Evolutionary conservation across 2,329 filamentous ascomycete genomes (phyloP).

Genomic region (Aureobasidium namibiae): DNA sequence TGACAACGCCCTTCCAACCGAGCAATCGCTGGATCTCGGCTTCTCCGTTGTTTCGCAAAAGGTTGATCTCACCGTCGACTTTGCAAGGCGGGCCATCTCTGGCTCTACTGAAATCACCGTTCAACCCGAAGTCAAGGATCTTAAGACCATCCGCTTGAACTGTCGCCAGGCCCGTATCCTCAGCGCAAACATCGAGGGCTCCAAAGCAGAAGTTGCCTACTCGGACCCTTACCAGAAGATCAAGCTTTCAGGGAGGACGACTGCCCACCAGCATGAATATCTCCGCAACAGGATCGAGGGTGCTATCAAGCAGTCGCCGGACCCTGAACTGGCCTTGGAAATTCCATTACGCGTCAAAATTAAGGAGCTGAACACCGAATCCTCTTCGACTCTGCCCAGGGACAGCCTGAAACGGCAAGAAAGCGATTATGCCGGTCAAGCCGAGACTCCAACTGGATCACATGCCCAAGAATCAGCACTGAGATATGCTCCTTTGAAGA

Average conservation of each 20-base stretch:
- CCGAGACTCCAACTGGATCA: conserved; percentile 23
- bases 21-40: conserved; percentile 27
- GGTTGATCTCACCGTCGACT: conserved; percentile 83
- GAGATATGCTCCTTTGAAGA: conserved; percentile 50
- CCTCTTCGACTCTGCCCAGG: conserved; percentile 34
- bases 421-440: conserved; percentile 20
- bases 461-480: conserved; percentile 23
- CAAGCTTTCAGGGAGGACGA: conserved; percentile 52
- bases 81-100: conserved; percentile 62
- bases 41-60: conserved; percentile 71
- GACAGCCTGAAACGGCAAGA: conserved; percentile 26
- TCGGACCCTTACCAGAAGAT: conserved; percentile 61
- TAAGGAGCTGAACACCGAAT: conserved; percentile 48
- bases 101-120: conserved; percentile 79
- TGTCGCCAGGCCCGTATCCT: conserved; percentile 54
- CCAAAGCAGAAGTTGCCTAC: conserved; percentile 32
- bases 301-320: conserved; percentile 42
- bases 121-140: conserved; percentile 50
- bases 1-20: conserved; percentile 17
- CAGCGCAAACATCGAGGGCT: conserved; percentile 39
- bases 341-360: conserved; percentile 55
- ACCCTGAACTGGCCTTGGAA: conserved; percentile 50
- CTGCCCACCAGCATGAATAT: conserved; percentile 68
- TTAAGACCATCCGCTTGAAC: conserved; percentile 50
- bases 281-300: conserved; percentile 60